Evolutionary conservation across 169 alveolate genomes (phyloP).

Genomic region (Plasmodium gallinaceum): DNA sequence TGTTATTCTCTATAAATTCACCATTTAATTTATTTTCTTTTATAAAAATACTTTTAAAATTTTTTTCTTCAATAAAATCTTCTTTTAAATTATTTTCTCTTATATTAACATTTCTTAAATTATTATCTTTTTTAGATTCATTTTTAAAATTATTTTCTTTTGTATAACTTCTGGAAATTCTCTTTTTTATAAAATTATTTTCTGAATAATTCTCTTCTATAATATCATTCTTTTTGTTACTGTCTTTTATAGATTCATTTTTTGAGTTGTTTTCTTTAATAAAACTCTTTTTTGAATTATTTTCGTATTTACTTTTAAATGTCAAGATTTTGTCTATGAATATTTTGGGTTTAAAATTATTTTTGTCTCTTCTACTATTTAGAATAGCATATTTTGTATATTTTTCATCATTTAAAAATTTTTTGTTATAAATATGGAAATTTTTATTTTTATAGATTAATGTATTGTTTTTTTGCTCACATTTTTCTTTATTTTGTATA

Average conservation of each 20-base stretch:
- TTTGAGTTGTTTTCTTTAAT: background rate
- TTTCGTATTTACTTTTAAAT: background rate
- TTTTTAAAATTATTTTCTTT: too few species aligned
- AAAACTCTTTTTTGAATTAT: background rate
- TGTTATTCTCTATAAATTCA: too few species aligned
- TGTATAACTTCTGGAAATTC: background rate
- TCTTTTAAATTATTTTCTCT: too few species aligned
- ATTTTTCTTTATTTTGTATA: background rate
- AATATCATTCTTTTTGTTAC: background rate
- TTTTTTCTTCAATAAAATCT: too few species aligned
- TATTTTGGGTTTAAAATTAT: slow-evolving; percentile 13
- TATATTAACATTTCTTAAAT: too few species aligned
- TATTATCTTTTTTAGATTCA: too few species aligned
- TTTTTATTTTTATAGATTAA: background rate
- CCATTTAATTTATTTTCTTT: too few species aligned
- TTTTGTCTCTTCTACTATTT: background rate
- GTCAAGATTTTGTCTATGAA: slow-evolving; percentile 3
- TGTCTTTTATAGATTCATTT: background rate
- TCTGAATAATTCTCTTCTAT: background rate
- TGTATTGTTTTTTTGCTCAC: background rate
- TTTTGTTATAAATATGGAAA: background rate
- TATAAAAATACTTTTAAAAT: too few species aligned
- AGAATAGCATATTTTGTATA: slow-evolving; percentile 13
- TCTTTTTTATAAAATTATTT: background rate
- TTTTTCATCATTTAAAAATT: slow-evolving; percentile 23